Evolutionary conservation across 371 early-diverging fungal genomes (phyloP).

Genomic region (Rhizopus sp.): DNA sequence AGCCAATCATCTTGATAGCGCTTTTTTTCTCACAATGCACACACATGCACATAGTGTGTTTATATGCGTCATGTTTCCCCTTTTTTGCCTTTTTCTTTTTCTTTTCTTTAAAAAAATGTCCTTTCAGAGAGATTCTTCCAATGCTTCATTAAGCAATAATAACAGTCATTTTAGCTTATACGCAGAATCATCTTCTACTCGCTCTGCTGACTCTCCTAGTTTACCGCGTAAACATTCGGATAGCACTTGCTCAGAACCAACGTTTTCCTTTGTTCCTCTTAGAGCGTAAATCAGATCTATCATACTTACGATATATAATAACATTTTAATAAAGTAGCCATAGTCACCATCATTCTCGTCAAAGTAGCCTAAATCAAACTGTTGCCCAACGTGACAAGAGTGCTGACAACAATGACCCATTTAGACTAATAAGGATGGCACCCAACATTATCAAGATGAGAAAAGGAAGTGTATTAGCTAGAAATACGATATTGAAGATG

Average conservation of each 20-base stretch:
- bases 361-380: conserved; percentile 15
- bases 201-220: conserved; percentile 20
- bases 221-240: conserved; percentile 15
- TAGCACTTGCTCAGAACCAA: conserved; percentile 4
- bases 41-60: too few species aligned
- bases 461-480: conserved; percentile 60
- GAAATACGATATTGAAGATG: conserved; percentile 65
- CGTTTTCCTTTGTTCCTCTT: conserved; percentile 31
- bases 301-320: background rate
- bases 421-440: conserved; percentile 33
- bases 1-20: background rate
- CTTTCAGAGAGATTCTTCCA: conserved; percentile 3
- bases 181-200: conserved; percentile 28
- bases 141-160: conserved; percentile 16
- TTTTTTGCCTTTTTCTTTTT: conserved; percentile 7
- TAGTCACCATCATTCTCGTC: conserved; percentile 17
- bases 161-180: conserved; percentile 22
- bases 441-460: conserved; percentile 42
- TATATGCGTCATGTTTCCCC: background rate
- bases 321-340: background rate
- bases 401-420: conserved; percentile 18
- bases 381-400: conserved; percentile 3
- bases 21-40: background rate
- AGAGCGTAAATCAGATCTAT: conserved; percentile 17
- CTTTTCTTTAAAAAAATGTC: conserved; percentile 1